Conservation (phyloP, 2,329 filamentous ascomycete species). For the Sarocladiaceae sp. region DNA sequence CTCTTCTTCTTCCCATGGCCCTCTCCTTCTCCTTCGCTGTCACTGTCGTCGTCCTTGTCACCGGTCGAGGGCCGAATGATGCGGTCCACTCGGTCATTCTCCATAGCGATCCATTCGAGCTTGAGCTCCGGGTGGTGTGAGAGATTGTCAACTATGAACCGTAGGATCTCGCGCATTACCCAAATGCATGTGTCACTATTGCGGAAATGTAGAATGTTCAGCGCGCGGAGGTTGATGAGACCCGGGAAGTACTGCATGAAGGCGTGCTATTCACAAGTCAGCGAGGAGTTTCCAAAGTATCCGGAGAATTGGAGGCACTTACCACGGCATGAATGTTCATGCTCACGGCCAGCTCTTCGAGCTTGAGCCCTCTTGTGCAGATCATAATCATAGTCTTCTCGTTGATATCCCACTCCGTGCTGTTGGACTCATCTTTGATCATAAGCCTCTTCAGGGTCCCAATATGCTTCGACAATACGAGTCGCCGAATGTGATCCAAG, state of each 20-base stretch:
- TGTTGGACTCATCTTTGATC: conserved; percentile 51
- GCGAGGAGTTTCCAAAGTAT: neutral
- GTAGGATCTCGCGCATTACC: conserved; percentile 52
- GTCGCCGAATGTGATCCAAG: conserved; percentile 54
- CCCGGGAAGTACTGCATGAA: conserved; percentile 51
- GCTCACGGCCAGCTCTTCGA: conserved; percentile 53
- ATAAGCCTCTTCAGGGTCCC: conserved; percentile 50
- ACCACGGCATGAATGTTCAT: conserved; percentile 53
- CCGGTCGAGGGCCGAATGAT: conserved; percentile 34
- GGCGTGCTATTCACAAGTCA: conserved; percentile 40
- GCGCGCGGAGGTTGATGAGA: conserved; percentile 44
- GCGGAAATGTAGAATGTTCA: conserved; percentile 52
- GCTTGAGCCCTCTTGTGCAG: conserved; percentile 40
- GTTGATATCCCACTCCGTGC: conserved; percentile 53
- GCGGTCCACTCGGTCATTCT: conserved; percentile 44
- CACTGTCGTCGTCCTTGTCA: conserved; percentile 19
- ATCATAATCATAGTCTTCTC: conserved; percentile 51
- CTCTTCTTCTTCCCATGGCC: conserved; percentile 21
- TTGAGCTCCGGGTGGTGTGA: conserved; percentile 51
- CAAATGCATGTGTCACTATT: conserved; percentile 53
- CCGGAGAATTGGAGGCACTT: conserved; percentile 23
- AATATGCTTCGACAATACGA: conserved; percentile 56
- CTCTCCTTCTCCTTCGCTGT: conserved; percentile 20
- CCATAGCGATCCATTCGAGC: conserved; percentile 55
- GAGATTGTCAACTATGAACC: conserved; percentile 56